These are phyloP conservation scores for Ogataea populi-albae DNA, from an alignment of 805 yeast species.

Conservation along the genomic window DNA sequence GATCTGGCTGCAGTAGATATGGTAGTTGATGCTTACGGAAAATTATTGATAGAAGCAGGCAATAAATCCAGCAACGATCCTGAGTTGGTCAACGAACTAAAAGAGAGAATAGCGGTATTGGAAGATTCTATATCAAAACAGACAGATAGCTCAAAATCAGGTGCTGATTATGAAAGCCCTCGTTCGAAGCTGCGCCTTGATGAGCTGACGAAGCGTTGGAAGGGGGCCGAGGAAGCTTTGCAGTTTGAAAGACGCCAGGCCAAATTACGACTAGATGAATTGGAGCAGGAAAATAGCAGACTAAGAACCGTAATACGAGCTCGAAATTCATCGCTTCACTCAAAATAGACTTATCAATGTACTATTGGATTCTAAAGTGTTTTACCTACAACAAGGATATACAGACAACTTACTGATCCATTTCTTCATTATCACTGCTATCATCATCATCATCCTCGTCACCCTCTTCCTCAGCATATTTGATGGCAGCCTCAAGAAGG, in stretches of 20 bases:
- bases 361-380: too few species aligned
- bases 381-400: too few species aligned
- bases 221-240: constrained; percentile 67
- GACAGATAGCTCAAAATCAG: neutral
- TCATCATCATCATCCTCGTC: constrained; percentile 59
- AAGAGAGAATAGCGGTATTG: constrained; percentile 2
- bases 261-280: constrained; percentile 44
- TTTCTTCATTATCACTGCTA: constrained; percentile 31
- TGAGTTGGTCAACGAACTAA: constrained; percentile 1
- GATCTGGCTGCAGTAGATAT: constrained; percentile 60
- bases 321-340: too few species aligned
- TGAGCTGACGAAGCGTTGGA: constrained; percentile 63
- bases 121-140: constrained; percentile 3
- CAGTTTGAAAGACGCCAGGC: constrained; percentile 59
- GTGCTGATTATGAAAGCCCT: constrained; percentile 26
- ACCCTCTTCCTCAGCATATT: constrained; percentile 77
- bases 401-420: constrained; percentile 28
- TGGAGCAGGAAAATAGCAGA: constrained; percentile 53
- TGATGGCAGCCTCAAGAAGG: constrained; percentile 76
- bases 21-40: constrained; percentile 54
- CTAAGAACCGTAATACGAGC: too few species aligned
- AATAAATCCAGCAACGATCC: constrained; percentile 1
- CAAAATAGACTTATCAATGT: too few species aligned
- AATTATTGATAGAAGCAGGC: constrained; percentile 11
- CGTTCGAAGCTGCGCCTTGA: constrained; percentile 47